These are phyloP conservation scores for Coniophora puteana DNA, from an alignment of 1,284 basidiomycete genomes.

Conservation along the genomic window DNA sequence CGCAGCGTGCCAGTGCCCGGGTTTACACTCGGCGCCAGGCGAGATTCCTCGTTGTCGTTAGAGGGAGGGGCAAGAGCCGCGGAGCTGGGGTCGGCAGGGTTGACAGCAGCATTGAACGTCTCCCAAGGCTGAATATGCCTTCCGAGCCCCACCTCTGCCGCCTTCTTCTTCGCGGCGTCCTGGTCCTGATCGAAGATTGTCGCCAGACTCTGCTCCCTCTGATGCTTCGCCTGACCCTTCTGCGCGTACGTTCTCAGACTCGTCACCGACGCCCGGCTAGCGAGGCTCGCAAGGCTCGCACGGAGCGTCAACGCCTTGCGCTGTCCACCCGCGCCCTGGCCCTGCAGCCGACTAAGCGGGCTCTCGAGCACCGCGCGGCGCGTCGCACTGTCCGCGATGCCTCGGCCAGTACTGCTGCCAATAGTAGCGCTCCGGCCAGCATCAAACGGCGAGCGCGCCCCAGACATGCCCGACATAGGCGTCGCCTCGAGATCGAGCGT, in stretches of 20 bases:
- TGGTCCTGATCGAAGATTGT: too few species aligned
- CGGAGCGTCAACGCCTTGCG: too few species aligned
- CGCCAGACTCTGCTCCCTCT: too few species aligned
- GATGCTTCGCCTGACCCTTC: too few species aligned
- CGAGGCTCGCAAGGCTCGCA: too few species aligned
- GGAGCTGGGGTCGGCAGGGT: slow-evolving; percentile 39
- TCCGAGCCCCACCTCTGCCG: slow-evolving; percentile 35
- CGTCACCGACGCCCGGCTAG: slow-evolving; percentile 44
- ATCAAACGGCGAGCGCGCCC: slow-evolving; percentile 23
- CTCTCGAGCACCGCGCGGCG: slow-evolving; percentile 28
- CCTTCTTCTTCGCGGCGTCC: slow-evolving; percentile 31
- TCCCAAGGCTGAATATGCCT: slow-evolving; percentile 66
- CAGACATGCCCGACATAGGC: slow-evolving; percentile 44
- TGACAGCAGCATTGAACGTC: slow-evolving; percentile 42
- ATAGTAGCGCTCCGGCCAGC: slow-evolving; percentile 2
- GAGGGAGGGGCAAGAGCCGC: too few species aligned
- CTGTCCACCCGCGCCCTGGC: too few species aligned
- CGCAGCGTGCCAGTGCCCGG: slow-evolving; percentile 11
- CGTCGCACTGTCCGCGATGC: too few species aligned
- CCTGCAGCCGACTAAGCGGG: too few species aligned
- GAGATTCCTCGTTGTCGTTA: too few species aligned
- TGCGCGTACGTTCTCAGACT: slow-evolving; percentile 62
- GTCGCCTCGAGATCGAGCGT: slow-evolving; percentile 72
- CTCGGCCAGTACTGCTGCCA: too few species aligned
- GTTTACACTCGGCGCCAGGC: too few species aligned